phyloP scores from a whole-genome alignment of 768 basidiomycete species.

The Agaricus blazei region DNA sequence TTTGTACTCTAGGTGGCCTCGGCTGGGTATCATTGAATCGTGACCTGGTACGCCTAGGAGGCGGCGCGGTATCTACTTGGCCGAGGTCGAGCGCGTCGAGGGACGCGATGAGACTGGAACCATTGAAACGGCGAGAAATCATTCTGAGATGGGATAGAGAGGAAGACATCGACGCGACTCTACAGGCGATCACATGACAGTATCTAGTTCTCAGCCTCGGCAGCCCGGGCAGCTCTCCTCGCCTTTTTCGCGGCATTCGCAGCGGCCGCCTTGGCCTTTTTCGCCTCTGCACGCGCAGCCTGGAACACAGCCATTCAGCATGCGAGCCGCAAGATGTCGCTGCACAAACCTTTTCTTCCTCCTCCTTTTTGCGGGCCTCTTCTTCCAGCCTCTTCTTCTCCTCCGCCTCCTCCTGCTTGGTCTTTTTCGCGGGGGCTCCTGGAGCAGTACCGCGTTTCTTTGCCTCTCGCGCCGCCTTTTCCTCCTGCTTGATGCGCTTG shows the following conservation, averaged over 20 bases:
- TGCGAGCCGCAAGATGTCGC: not conserved
- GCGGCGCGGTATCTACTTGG: not conserved
- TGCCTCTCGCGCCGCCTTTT: conserved; percentile 90
- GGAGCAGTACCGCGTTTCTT: conserved; percentile 63
- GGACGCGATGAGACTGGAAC: not conserved
- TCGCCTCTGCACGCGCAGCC: conserved; percentile 65
- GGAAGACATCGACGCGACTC: not conserved
- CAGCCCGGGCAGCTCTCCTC: conserved; percentile 54
- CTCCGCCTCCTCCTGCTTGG: conserved; percentile 61
- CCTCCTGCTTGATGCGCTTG: conserved; percentile 93
- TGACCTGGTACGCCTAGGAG: not conserved
- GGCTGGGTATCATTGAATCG: not conserved
- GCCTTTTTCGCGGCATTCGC: conserved; percentile 93
- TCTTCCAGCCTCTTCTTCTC: conserved; percentile 71
- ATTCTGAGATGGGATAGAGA: not conserved
- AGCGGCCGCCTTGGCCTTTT: conserved; percentile 80
- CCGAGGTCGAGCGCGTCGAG: not conserved
- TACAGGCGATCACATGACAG: not conserved
- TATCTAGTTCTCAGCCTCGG: conserved; percentile 27
- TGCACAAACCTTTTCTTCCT: conserved; percentile 67
- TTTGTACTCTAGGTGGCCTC: too few species aligned
- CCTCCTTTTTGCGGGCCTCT: conserved; percentile 73
- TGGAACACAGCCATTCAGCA: conserved; percentile 17
- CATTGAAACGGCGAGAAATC: too few species aligned
- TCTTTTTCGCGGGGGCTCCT: conserved; percentile 59